Evolutionary conservation across 371 early-diverging fungal species (phyloP).

Genomic region (Actinomortierella wolfii): DNA sequence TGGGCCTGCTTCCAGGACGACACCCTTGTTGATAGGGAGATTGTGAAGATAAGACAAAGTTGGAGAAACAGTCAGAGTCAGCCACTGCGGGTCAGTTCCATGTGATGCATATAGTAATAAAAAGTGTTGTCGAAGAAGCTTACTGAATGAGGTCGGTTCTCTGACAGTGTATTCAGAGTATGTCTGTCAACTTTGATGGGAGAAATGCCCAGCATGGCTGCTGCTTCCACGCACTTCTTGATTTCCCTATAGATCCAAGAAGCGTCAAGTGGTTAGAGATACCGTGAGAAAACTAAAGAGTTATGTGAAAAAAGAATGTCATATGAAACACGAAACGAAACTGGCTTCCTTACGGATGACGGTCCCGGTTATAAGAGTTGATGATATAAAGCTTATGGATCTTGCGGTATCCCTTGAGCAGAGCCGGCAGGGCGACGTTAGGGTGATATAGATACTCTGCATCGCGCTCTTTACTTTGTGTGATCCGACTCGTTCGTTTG

Average conservation of each 20-base stretch:
- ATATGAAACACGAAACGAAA: neutral
- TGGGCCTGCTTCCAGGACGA: slow-evolving; percentile 33
- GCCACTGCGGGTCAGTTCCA: neutral
- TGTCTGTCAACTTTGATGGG: slow-evolving; percentile 22
- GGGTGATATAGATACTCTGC: slow-evolving; percentile 37
- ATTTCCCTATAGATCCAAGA: neutral
- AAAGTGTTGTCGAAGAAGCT: neutral
- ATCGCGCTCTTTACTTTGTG: neutral
- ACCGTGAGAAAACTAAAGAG: neutral
- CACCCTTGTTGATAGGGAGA: slow-evolving; percentile 15
- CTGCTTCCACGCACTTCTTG: slow-evolving; percentile 18
- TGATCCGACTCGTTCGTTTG: slow-evolving; percentile 7
- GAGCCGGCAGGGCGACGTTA: slow-evolving; percentile 31
- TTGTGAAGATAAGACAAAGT: neutral
- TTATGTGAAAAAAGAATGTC: neutral
- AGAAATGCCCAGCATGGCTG: slow-evolving; percentile 2
- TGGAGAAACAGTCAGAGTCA: neutral
- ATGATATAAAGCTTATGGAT: slow-evolving; percentile 23
- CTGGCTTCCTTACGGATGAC: slow-evolving; percentile 18
- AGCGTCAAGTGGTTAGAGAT: neutral
- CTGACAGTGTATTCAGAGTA: slow-evolving; percentile 24
- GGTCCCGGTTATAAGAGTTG: slow-evolving; percentile 16
- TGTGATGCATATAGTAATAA: neutral
- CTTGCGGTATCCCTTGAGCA: slow-evolving; percentile 15
- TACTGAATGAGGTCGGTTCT: slow-evolving; percentile 42